Evolutionary conservation across 2,329 filamentous ascomycete genomes (phyloP).

Genomic region (Fusarium sp.): DNA sequence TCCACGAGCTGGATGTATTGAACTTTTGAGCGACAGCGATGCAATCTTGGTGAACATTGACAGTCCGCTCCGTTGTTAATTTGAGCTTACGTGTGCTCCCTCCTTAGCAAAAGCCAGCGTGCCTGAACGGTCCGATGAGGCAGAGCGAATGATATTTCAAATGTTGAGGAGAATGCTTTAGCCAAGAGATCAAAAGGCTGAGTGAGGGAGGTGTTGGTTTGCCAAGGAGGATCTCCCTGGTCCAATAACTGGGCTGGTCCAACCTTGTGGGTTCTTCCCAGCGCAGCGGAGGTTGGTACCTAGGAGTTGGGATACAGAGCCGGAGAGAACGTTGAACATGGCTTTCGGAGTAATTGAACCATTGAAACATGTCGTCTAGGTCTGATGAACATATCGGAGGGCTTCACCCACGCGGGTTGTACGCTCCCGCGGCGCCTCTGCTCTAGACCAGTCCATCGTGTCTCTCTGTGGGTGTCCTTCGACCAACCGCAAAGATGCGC

Average conservation of each 20-base stretch:
- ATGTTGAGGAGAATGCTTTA: not conserved
- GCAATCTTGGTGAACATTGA: not conserved
- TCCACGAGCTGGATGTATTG: slow-evolving; percentile 8
- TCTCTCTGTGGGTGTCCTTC: slow-evolving; percentile 12
- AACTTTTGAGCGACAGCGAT: not conserved
- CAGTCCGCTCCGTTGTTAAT: not conserved
- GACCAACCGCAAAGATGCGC: not conserved
- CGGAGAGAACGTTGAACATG: not conserved
- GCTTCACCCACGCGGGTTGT: slow-evolving; percentile 16
- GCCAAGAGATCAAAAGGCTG: slow-evolving; percentile 11
- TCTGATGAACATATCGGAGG: not conserved
- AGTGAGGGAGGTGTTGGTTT: not conserved
- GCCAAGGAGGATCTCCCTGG: slow-evolving; percentile 6
- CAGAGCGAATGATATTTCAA: not conserved
- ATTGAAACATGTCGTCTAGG: not conserved
- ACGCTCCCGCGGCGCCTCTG: not conserved
- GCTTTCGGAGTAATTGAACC: not conserved
- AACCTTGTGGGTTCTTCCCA: not conserved
- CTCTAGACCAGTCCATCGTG: slow-evolving; percentile 8
- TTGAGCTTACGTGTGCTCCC: not conserved
- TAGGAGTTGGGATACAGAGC: not conserved
- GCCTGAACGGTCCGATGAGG: slow-evolving; percentile 1
- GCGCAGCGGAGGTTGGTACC: not conserved
- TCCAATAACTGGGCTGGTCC: slow-evolving; percentile 10
- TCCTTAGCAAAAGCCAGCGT: not conserved